Conservation (phyloP, 2,329 filamentous ascomycete species). For the Talaromyces atroroseus region DNA sequence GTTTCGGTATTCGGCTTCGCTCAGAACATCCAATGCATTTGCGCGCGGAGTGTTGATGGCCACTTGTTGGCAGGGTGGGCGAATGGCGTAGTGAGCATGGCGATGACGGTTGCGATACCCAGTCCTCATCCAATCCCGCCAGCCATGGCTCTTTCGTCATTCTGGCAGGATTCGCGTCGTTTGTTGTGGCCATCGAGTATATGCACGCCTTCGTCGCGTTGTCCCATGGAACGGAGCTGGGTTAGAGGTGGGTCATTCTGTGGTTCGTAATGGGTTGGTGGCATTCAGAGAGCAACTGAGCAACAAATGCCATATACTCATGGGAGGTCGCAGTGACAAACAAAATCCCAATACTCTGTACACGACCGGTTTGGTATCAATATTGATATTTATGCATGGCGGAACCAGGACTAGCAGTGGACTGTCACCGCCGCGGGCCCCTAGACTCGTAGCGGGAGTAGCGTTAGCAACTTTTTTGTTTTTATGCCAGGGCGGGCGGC, state of each 20-base stretch:
- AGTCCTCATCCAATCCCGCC: slow-evolving; percentile 39
- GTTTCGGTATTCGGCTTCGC: slow-evolving; percentile 16
- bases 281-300: background rate
- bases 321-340: background rate
- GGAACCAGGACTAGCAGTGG: background rate
- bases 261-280: background rate
- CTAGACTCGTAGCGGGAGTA: background rate
- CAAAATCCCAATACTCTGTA: background rate
- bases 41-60: slow-evolving; percentile 11
- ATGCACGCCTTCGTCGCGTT: slow-evolving; percentile 7
- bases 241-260: slow-evolving; percentile 11
- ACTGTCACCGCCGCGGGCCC: background rate
- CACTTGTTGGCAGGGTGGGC: slow-evolving; percentile 4
- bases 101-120: slow-evolving; percentile 34
- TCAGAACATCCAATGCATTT: slow-evolving; percentile 13
- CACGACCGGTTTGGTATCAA: background rate
- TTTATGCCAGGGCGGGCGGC: background rate
- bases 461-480: background rate
- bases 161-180: slow-evolving; percentile 6
- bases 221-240: slow-evolving; percentile 10
- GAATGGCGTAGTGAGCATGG: slow-evolving; percentile 21
- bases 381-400: background rate
- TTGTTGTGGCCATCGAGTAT: slow-evolving; percentile 8
- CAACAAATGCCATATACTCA: background rate
- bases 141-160: slow-evolving; percentile 36